phyloP scores from a whole-genome alignment of 805 yeast genomes.

The Saturnispora halmiae region DNA sequence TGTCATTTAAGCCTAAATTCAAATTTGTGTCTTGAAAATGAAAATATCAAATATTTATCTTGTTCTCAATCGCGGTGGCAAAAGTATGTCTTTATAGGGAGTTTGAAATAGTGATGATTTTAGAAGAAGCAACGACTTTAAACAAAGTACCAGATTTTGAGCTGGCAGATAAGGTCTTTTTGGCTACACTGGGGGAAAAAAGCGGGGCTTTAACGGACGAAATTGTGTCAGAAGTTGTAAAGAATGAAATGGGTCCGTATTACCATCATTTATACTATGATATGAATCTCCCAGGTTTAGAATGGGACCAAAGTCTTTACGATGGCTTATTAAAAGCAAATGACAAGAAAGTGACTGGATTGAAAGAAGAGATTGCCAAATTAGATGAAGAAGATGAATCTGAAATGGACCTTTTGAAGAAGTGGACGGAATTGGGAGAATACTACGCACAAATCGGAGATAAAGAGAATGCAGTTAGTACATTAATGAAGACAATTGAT shows the following conservation, averaged over 20 bases:
- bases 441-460: slow-evolving; percentile 84
- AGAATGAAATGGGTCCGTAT: slow-evolving; percentile 70
- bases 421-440: slow-evolving; percentile 76
- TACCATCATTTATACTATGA: slow-evolving; percentile 58
- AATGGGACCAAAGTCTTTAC: slow-evolving; percentile 55
- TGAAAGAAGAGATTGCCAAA: slow-evolving; percentile 44
- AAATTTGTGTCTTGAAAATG: background rate
- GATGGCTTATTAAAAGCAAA: slow-evolving; percentile 43
- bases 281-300: slow-evolving; percentile 31
- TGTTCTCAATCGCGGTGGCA: slow-evolving; percentile 8
- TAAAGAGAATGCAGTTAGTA: slow-evolving; percentile 53
- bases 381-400: slow-evolving; percentile 71
- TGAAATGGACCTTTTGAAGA: slow-evolving; percentile 69
- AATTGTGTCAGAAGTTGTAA: slow-evolving; percentile 45
- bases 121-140: slow-evolving; percentile 19
- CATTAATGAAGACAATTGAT: slow-evolving; percentile 65
- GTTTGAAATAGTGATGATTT: slow-evolving; percentile 1
- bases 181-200: slow-evolving; percentile 30
- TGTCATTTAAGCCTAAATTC: background rate
- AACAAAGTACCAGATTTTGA: slow-evolving; percentile 70
- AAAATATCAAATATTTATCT: background rate
- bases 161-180: slow-evolving; percentile 73
- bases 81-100: too few relatives aligned
- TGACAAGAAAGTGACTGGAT: slow-evolving; percentile 43
- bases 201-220: slow-evolving; percentile 31